Base-by-base conservation (phyloP, 495 filamentous ascomycete species). In the Neurospora terricola region DNA sequence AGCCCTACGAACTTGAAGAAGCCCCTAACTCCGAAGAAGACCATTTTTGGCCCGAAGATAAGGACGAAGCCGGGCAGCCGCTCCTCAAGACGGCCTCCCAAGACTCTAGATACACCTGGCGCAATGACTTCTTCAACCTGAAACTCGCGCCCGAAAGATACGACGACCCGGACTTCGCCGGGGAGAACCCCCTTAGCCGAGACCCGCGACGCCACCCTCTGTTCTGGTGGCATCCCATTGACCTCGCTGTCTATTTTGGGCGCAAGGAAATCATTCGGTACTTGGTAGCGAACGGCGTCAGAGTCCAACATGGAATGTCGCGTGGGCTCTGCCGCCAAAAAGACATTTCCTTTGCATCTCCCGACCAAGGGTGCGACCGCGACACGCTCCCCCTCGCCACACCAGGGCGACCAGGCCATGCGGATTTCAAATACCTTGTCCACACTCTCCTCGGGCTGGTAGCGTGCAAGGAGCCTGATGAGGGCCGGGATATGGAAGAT, bases 171-270 rank as follows among this genome's bases (percentile, higher is more conserved):
- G n/a, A 48, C 18, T 10, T 21, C n/a, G 18, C 18, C 7, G n/a
- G n/a, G 6, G n/a, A 48, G n/a, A 27, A 59, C 5, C 21, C 23
- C 21, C 9, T 59, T 62, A 4, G 1, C 54, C 12, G 2, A 9
- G 12, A 9, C 12, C 5, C 5, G 12, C 54, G 54, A 30, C 23
- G 2, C 12, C 12, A 30, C 23, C 54, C 54, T 34, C 10, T 62
- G 5, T 62, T 30, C 30, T 71, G 70, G 70, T 71, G 70, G 70
- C 70, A 71, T 27, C 39, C 40, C n/a, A 40, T 71, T 21, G 70
- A 71, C 70, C 70, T 71, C 27, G 70, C 70, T 4, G 70, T 45
- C 4, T 37, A 23, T 23, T 37, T 30, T 16, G 70, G 70, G 18
- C 70, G 7, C 70, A 45, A 18, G 8, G 27, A 71, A 5, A 37